Evolutionary conservation across 352 stramenopile species (phyloP).

Genomic region (Globisporangium viniferum): DNA sequence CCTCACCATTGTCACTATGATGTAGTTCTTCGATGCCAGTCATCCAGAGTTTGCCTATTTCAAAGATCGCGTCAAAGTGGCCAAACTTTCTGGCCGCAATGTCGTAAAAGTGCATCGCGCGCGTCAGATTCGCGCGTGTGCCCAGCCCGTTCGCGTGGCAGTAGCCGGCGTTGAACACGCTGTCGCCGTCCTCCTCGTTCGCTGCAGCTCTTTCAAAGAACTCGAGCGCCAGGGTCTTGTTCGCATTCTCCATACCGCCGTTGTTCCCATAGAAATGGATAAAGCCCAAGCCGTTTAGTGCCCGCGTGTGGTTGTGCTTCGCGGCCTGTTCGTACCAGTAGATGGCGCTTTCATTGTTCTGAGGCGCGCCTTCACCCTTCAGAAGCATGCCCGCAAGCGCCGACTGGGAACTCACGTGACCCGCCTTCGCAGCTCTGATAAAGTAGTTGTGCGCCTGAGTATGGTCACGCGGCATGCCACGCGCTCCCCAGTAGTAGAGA

Average conservation of each 20-base stretch:
- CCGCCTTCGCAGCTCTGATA: slow-evolving; percentile 50
- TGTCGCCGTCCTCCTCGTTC: slow-evolving; percentile 82
- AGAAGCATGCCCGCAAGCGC: slow-evolving; percentile 85
- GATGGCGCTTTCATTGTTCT: slow-evolving; percentile 75
- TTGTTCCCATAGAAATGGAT: slow-evolving; percentile 83
- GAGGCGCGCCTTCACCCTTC: slow-evolving; percentile 74
- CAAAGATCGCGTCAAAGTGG: slow-evolving; percentile 81
- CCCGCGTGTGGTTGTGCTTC: slow-evolving; percentile 62
- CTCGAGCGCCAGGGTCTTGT: slow-evolving; percentile 73
- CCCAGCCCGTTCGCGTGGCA: slow-evolving; percentile 71
- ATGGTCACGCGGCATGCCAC: slow-evolving; percentile 73
- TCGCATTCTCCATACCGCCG: slow-evolving; percentile 41
- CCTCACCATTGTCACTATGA: too few species aligned
- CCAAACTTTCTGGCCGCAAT: slow-evolving; percentile 67
- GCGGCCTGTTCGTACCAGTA: slow-evolving; percentile 76
- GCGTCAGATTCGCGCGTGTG: slow-evolving; percentile 43
- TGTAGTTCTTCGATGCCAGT: slow-evolving; percentile 20
- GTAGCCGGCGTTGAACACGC: slow-evolving; percentile 89
- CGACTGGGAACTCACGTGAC: slow-evolving; percentile 53
- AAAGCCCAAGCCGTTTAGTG: slow-evolving; percentile 88
- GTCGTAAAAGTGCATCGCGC: slow-evolving; percentile 62
- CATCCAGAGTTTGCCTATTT: slow-evolving; percentile 63
- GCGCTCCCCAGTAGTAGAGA: slow-evolving; percentile 87
- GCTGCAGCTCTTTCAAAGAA: slow-evolving; percentile 81
- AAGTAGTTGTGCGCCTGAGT: slow-evolving; percentile 73